Evolutionary conservation across 2,329 filamentous ascomycete genomes (phyloP).

Genomic region (Stemphylium beticola): DNA sequence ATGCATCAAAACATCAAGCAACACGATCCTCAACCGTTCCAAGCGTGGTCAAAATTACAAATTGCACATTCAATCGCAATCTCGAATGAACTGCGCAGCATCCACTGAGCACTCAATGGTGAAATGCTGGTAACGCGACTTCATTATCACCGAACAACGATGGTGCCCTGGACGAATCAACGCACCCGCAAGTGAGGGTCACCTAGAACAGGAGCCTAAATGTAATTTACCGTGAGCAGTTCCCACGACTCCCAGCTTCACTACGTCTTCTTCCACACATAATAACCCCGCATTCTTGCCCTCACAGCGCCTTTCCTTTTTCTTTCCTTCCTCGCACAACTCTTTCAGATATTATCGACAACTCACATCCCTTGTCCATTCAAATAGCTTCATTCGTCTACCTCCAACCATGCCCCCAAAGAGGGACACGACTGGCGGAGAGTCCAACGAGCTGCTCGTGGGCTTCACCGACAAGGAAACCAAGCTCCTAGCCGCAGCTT

Average conservation of each 20-base stretch:
- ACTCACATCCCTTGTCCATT: not conserved
- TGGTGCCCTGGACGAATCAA: not conserved
- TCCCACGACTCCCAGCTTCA: conserved; percentile 12
- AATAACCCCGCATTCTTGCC: conserved; percentile 5
- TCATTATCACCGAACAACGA: not conserved
- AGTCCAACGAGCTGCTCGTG: conserved; percentile 10
- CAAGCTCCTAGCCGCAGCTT: conserved; percentile 41
- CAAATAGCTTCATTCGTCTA: not conserved
- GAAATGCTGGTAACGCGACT: not conserved
- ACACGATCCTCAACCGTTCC: not conserved
- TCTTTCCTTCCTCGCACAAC: not conserved
- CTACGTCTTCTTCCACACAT: conserved; percentile 1
- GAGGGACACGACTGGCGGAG: conserved; percentile 17
- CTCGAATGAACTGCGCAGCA: too few relatives aligned
- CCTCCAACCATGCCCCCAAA: conserved; percentile 34
- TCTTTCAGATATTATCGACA: not conserved
- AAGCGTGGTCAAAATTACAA: too few relatives aligned
- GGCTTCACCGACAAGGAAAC: conserved; percentile 37
- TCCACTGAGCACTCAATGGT: not conserved
- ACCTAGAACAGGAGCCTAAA: conserved; percentile 8
- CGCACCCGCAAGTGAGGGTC: not conserved
- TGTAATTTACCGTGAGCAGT: not conserved
- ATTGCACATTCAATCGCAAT: too few relatives aligned
- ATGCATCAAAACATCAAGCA: not conserved
- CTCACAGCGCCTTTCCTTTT: not conserved